Percentiles rank a stretch among this genome's conserved stretches.
Evolutionary conservation across 208 protist genomes (phyloP).

Genomic region (Leishmania guyanensis): DNA sequence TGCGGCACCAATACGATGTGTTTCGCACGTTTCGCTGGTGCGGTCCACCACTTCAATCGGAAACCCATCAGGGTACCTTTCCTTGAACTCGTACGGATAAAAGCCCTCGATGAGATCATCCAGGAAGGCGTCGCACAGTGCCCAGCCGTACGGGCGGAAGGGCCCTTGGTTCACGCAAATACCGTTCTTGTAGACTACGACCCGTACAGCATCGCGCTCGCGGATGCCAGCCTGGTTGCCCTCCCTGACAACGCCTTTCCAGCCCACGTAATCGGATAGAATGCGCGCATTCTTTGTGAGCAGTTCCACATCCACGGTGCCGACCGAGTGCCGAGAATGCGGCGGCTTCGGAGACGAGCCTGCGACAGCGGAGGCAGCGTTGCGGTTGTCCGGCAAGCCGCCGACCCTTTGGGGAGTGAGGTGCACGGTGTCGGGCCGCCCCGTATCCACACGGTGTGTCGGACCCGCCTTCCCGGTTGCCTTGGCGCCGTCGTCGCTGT

Average conservation of each 20-base stretch:
- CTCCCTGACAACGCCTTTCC: slow-evolving; percentile 61
- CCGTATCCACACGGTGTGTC: slow-evolving; percentile 18
- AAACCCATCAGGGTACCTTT: slow-evolving; percentile 92
- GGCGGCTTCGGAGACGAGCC: background rate
- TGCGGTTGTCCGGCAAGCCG: background rate
- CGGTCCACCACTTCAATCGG: slow-evolving; percentile 85
- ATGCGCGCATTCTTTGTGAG: slow-evolving; percentile 78
- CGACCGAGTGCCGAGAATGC: background rate
- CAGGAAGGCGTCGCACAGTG: slow-evolving; percentile 87
- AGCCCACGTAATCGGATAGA: slow-evolving; percentile 85
- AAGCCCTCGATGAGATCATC: slow-evolving; percentile 92
- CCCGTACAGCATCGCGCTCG: slow-evolving; percentile 76
- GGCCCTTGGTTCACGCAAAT: slow-evolving; percentile 88
- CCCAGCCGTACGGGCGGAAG: slow-evolving; percentile 90
- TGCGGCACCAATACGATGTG: slow-evolving; percentile 4
- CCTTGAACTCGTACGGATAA: slow-evolving; percentile 94
- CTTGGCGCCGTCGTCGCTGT: background rate
- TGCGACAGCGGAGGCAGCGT: background rate
- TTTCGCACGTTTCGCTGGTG: slow-evolving; percentile 35
- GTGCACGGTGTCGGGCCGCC: slow-evolving; percentile 13
- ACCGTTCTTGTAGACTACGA: slow-evolving; percentile 89
- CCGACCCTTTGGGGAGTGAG: slow-evolving; percentile 21
- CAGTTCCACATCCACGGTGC: slow-evolving; percentile 59
- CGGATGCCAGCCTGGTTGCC: slow-evolving; percentile 68
- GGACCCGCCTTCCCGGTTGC: background rate